Base-by-base conservation (phyloP, 257 asterid species). In the Capsicum baccatum region DNA sequence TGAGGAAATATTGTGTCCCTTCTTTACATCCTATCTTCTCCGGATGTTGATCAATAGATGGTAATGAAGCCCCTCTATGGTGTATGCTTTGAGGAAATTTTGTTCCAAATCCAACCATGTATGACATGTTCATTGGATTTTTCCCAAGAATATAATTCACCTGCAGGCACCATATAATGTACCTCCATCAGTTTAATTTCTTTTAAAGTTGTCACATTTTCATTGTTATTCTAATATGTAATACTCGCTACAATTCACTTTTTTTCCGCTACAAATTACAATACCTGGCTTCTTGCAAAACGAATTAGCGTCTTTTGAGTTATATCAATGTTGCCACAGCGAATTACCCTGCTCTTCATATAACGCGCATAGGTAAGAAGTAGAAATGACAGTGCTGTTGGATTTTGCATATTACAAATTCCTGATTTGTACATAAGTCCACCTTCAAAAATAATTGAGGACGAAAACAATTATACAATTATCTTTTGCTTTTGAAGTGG, bases 281-380 rank as follows among this genome's bases (percentile, higher is more conserved):
- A 4, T 84, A 92, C 98, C 86, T 94, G 99, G 86, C 76, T 84
- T 82, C 60, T 91, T 0, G 99, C 94, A 9, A 93, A 91, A 69
- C 13, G 64, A 5, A 93, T 87, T 14, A 95, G 79, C 44, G 86
- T 89, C 6, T 14, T 85, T 8, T 91, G 76, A 12, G 91, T 88
- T 79, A 92, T 91, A 4, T 69, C 16, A 4, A 88, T 63, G 81
- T 67, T 87, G 6, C 97, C 98, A 21, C 96, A 91, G 33, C 73
- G 90, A 88, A 93, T 91, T 7, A 91, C 86, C 68, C 89, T 58
- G 48, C 85, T 13, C 5, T 96, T 92, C 97, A 94, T 92, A 90
- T 94, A 93, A 47, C 92, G 94, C 6, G 97, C 88, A 87, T 96
- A 96, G 13, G 99, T 96, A 0, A 96, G 90, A 0, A 96, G 91